Evolutionary conservation across 2,329 filamentous ascomycete genomes (phyloP).

Genomic region (Annulohypoxylon truncatum): DNA sequence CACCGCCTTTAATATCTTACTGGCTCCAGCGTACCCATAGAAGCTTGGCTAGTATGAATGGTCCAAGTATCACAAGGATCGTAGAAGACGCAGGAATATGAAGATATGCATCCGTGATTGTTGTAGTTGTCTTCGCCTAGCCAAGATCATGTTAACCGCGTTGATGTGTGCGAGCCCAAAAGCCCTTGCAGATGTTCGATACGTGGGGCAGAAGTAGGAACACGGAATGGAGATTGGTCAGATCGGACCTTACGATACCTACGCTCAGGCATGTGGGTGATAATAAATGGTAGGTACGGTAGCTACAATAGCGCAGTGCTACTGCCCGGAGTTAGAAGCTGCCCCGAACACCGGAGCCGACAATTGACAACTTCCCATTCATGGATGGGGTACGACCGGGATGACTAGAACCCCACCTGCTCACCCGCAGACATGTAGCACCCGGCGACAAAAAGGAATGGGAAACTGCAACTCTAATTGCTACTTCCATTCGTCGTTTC

Average conservation of each 20-base stretch:
- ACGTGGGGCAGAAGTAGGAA: background rate
- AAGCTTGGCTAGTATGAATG: background rate
- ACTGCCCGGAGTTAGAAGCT: conserved; percentile 2
- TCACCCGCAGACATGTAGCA: background rate
- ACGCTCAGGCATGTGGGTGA: background rate
- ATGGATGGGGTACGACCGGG: background rate
- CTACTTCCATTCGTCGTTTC: background rate
- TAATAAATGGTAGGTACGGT: background rate
- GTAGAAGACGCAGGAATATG: background rate
- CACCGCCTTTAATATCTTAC: background rate
- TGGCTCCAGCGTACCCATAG: background rate
- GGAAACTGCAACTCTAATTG: background rate
- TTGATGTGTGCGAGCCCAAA: background rate
- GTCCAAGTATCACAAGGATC: background rate
- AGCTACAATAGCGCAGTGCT: background rate
- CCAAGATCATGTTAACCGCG: background rate
- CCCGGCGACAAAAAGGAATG: background rate
- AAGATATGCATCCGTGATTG: background rate
- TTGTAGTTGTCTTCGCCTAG: background rate
- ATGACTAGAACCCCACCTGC: background rate
- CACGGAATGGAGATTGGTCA: background rate
- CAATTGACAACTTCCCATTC: background rate
- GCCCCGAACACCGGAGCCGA: conserved; percentile 13
- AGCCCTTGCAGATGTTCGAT: background rate
- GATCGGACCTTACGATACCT: background rate